These are phyloP conservation scores for Phlegmacium glaucopus DNA, from an alignment of 768 basidiomycete species.

Conservation along the genomic window DNA sequence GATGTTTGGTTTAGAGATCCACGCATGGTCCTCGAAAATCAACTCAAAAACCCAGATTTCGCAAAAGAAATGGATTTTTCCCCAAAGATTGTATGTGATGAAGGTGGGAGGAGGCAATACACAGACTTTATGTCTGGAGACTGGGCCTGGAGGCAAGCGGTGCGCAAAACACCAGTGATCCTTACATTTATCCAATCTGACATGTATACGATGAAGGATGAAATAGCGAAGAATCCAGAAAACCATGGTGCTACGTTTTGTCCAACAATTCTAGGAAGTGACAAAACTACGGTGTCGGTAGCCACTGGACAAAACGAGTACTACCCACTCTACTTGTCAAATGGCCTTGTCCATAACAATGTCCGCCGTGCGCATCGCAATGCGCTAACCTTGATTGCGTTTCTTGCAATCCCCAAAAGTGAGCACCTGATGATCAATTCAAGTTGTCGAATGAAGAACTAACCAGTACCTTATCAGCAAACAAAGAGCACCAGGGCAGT, in stretches of 20 bases:
- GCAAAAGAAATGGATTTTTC: not conserved
- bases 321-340: constrained; percentile 31
- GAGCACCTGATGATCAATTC: too few species aligned
- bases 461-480: constrained; percentile 1
- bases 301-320: constrained; percentile 37
- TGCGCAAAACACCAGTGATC: too few species aligned
- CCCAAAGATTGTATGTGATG: constrained; percentile 6
- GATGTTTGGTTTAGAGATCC: too few species aligned
- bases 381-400: constrained; percentile 25
- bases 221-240: constrained; percentile 17
- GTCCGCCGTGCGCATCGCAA: constrained; percentile 26
- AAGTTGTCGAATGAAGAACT: too few species aligned
- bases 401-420: constrained; percentile 36
- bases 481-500: not conserved
- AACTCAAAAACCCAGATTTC: too few species aligned
- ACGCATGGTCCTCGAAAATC: too few species aligned
- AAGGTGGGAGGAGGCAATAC: constrained; percentile 10
- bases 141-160: constrained; percentile 32
- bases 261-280: constrained; percentile 31
- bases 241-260: constrained; percentile 29
- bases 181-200: not conserved
- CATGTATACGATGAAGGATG: constrained; percentile 22
- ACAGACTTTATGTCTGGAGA: constrained; percentile 34
- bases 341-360: constrained; percentile 25
- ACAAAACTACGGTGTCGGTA: constrained; percentile 41